Conservation (phyloP, 129 eudicot species). For the Chrysanthemum makinoi region DNA sequence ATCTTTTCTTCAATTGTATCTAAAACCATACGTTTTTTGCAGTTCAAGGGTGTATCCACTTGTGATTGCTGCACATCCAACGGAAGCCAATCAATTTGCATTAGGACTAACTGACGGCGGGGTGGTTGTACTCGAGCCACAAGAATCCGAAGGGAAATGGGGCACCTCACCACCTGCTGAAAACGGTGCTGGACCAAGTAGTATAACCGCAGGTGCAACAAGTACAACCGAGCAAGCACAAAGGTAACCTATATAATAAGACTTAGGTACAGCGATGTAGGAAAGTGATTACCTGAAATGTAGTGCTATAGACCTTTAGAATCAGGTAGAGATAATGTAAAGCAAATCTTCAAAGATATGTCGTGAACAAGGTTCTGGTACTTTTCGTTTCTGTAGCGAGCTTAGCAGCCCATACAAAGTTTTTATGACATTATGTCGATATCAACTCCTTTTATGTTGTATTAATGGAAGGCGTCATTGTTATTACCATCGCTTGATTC, state of each 20-base stretch:
- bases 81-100: slow-evolving; percentile 78
- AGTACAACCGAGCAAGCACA: slow-evolving; percentile 59
- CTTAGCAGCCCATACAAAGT: slow-evolving; percentile 17
- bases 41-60: slow-evolving; percentile 72
- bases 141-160: slow-evolving; percentile 90
- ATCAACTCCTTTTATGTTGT: slow-evolving; percentile 4
- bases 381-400: slow-evolving; percentile 17
- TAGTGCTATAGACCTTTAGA: slow-evolving; percentile 26
- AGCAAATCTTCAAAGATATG: slow-evolving; percentile 24
- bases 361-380: slow-evolving; percentile 21
- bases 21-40: slow-evolving; percentile 9
- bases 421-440: slow-evolving; percentile 22
- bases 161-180: slow-evolving; percentile 74
- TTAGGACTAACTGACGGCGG: slow-evolving; percentile 85
- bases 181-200: slow-evolving; percentile 73
- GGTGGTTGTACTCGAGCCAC: slow-evolving; percentile 71
- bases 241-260: slow-evolving; percentile 38
- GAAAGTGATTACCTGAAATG: slow-evolving; percentile 20
- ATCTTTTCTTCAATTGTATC: no score
- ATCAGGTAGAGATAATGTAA: slow-evolving; percentile 25
- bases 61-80: slow-evolving; percentile 83
- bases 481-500: background rate
- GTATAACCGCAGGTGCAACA: slow-evolving; percentile 49
- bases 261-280: slow-evolving; percentile 33
- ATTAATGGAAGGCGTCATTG: background rate